Conservation (phyloP, 176 grass and related monocot species). For the Thinopyrum elongatum region DNA sequence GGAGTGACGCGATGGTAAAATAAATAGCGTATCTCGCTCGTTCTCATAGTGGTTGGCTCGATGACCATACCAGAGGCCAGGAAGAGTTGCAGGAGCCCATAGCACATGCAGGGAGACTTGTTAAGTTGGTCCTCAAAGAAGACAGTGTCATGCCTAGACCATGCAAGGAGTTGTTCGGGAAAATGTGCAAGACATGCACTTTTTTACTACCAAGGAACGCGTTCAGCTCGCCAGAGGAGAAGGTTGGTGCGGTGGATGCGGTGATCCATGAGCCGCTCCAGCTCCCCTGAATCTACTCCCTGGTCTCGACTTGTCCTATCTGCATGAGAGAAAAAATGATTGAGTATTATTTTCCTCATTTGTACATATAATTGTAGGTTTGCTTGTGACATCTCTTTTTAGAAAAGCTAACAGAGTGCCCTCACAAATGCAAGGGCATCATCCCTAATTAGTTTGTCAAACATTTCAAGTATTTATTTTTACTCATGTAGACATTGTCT, state of each 20-base stretch:
- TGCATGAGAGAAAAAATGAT: not conserved
- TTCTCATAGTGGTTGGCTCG: not conserved
- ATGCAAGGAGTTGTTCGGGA: slow-evolving; percentile 82
- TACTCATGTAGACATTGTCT: too few relatives aligned
- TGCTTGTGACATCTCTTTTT: too few relatives aligned
- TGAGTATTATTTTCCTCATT: not conserved
- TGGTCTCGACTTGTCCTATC: not conserved
- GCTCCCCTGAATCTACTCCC: not conserved
- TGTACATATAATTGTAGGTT: not conserved
- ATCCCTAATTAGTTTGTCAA: too few relatives aligned
- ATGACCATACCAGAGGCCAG: slow-evolving; percentile 28
- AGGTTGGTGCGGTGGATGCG: slow-evolving; percentile 48
- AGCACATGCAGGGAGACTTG: slow-evolving; percentile 25
- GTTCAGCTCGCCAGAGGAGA: slow-evolving; percentile 56
- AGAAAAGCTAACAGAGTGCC: too few relatives aligned
- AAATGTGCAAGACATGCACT: slow-evolving; percentile 69
- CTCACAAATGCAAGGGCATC: too few relatives aligned
- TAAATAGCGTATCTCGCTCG: slow-evolving; percentile 34
- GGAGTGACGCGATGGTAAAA: slow-evolving; percentile 51
- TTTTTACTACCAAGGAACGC: slow-evolving; percentile 57
- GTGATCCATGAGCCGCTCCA: slow-evolving; percentile 33
- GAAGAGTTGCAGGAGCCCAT: slow-evolving; percentile 21
- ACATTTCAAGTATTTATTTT: too few relatives aligned
- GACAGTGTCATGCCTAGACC: slow-evolving; percentile 34
- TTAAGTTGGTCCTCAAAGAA: slow-evolving; percentile 40